phyloP scores from a whole-genome alignment of 2,329 filamentous ascomycete genomes.

The Aspergillus cejpii region DNA sequence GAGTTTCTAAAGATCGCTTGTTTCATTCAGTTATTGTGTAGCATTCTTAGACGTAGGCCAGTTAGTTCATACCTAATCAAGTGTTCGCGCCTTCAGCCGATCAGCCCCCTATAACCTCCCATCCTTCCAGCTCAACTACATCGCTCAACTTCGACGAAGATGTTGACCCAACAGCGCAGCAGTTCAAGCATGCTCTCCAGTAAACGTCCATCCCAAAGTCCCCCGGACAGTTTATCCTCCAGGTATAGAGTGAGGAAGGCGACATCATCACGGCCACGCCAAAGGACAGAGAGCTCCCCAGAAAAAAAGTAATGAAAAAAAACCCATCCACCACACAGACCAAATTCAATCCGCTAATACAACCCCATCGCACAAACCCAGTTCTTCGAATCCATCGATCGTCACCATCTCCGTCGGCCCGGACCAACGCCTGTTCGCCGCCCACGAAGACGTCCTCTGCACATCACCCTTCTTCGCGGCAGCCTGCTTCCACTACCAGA shows the following conservation, averaged over 20 bases:
- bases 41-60: constrained; percentile 6
- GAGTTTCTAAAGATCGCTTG: too few species aligned
- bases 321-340: neutral
- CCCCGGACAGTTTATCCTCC: constrained; percentile 34
- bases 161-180: neutral
- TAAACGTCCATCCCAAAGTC: constrained; percentile 21
- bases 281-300: constrained; percentile 28
- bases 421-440: constrained; percentile 80
- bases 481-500: constrained; percentile 55
- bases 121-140: neutral
- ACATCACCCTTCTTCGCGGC: constrained; percentile 71
- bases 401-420: constrained; percentile 74
- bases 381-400: constrained; percentile 59
- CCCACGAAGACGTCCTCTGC: constrained; percentile 77
- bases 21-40: too few species aligned
- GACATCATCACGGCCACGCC: constrained; percentile 24
- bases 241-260: constrained; percentile 41
- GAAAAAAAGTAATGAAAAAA: constrained; percentile 29
- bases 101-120: neutral
- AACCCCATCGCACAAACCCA: constrained; percentile 25
- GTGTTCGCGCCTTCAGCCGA: too few species aligned
- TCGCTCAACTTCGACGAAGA: constrained; percentile 1
- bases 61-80: too few species aligned
- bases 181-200: constrained; percentile 16
- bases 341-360: neutral